These are phyloP conservation scores for Blastomyces silverae DNA, from an alignment of 2,329 filamentous ascomycete species.

Conservation along the genomic window DNA sequence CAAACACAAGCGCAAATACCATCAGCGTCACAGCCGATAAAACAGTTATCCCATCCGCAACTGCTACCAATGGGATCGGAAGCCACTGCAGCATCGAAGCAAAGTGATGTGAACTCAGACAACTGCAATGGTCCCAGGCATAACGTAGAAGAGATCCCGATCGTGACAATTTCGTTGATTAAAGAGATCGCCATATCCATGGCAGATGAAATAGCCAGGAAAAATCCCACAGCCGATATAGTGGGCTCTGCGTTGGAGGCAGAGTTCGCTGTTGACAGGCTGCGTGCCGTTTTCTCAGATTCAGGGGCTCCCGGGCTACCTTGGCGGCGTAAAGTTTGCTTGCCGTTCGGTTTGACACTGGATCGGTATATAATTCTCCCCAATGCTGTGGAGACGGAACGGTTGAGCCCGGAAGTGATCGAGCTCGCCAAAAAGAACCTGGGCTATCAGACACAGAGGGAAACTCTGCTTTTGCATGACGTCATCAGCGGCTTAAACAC, in stretches of 20 bases:
- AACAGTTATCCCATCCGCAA: background rate
- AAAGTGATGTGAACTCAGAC: background rate
- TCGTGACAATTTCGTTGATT: background rate
- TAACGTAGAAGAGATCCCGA: background rate
- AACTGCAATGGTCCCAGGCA: background rate
- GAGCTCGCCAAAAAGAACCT: background rate
- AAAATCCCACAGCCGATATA: background rate
- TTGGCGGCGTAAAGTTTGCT: background rate
- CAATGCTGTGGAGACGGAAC: background rate
- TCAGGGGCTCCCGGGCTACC: background rate
- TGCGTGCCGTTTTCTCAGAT: background rate
- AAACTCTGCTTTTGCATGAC: background rate
- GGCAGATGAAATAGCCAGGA: background rate
- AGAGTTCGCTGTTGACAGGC: background rate
- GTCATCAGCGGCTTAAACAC: background rate
- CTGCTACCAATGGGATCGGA: background rate
- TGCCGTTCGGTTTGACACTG: background rate
- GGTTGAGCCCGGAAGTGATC: background rate
- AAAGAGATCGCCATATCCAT: background rate
- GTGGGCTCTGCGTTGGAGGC: background rate
- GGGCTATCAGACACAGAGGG: background rate
- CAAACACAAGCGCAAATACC: background rate
- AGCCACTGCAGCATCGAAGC: background rate
- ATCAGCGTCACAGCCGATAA: background rate
- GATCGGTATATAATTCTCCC: background rate